Base-by-base conservation (phyloP, 257 asterid genomes). In the Rubia yunnanensis region DNA sequence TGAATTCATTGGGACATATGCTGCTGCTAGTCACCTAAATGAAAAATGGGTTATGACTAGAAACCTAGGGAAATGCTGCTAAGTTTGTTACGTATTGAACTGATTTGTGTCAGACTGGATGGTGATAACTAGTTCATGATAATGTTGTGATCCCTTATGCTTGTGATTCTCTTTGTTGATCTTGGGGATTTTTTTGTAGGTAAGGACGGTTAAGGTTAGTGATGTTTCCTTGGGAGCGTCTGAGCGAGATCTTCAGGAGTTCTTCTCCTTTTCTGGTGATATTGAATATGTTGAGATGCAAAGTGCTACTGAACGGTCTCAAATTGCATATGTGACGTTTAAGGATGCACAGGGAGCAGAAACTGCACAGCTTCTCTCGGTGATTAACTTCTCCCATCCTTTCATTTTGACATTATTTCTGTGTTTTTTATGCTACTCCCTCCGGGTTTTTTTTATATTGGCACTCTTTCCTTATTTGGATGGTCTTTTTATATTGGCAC, bases 321-420 rank as follows among this genome's bases (percentile, higher is more conserved):
- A 92, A 79, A 77, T 79, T 78, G 98, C 97, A 65, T 92, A 71
- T 80, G 99, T 92, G 50, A 89, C 97, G 46, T 89, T 92, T 86
- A 89, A 86, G 82, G 97, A 92, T 78, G 67, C 75, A 13, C 97
- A 89, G 79, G 99, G 99, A 74, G 97, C 99, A 58, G 96, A 92
- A 70, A 89, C 99, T 39, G 99, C 99, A 20, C 85, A 87, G 73
- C 99, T 92, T 81, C 97, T 92, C 74, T 89, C 96, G 82, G 99
- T 92, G 75, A 80, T 55, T 77, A 67, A 72, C 9, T 74, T 64
- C 61, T 11, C 53, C 17, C 22, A 10, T 22, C 32, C 52, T 57
- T 35, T 1, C 62, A 6, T 65, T 41, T 34, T 49, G 30, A 1
- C 55, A 44, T 48, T 10, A 49, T 55, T 31, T 28, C 52, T 63